A percentile compares a stretch with the other conserved stretches of the same genome.
These are phyloP conservation scores for Fusarium chlamydosporum DNA, from an alignment of 2,329 filamentous ascomycete genomes.

Conservation along the genomic window DNA sequence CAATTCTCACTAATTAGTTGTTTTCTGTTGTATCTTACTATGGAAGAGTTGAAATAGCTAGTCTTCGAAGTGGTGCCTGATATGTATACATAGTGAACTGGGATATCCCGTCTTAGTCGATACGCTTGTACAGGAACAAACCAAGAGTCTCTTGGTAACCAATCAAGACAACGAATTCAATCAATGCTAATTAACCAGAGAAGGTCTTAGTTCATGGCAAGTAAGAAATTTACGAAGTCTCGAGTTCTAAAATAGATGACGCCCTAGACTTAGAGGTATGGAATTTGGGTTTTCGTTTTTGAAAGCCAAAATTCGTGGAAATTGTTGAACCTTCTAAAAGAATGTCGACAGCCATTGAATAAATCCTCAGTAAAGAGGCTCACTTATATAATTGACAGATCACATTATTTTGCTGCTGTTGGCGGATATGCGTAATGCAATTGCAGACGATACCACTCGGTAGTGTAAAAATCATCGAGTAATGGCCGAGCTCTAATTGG, in stretches of 20 bases:
- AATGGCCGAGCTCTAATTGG: slow-evolving; percentile 54
- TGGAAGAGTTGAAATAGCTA: not conserved
- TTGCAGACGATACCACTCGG: slow-evolving; percentile 22
- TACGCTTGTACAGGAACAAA: not conserved
- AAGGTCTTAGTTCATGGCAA: slow-evolving; percentile 6
- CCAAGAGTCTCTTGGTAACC: not conserved
- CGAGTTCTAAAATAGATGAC: slow-evolving; percentile 27
- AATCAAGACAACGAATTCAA: not conserved
- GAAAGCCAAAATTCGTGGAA: not conserved
- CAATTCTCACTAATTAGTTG: no score
- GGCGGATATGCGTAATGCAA: slow-evolving; percentile 25
- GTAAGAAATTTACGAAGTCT: slow-evolving; percentile 1
- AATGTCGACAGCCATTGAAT: not conserved
- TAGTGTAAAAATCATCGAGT: slow-evolving; percentile 47
- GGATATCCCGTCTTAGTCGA: no score
- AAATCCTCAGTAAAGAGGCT: no score
- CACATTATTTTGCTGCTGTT: slow-evolving; percentile 2
- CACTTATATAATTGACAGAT: not conserved
- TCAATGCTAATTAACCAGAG: not conserved
- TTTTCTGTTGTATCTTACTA: no score
- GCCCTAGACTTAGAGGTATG: slow-evolving; percentile 14
- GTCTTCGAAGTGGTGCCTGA: not conserved
- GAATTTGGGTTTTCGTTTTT: no score
- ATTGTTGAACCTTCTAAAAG: not conserved
- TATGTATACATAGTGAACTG: not conserved